phyloP scores from a whole-genome alignment of 2,329 filamentous ascomycete genomes.

The Torrubiellomyces zombiae region DNA sequence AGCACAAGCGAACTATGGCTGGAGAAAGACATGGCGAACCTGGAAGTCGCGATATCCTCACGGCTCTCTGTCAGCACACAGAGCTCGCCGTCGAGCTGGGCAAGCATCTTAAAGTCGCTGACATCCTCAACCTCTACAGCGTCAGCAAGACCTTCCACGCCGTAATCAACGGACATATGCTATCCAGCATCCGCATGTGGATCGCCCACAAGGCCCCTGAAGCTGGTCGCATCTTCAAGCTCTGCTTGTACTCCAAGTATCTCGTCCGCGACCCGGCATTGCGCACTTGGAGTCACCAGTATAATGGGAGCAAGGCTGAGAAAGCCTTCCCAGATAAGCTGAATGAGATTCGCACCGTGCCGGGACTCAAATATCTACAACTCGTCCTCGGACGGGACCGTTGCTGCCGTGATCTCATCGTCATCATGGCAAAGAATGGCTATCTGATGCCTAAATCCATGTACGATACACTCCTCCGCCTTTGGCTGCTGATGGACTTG shows the following conservation, averaged over 20 bases:
- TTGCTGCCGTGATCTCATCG: conserved; percentile 44
- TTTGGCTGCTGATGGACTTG: conserved; percentile 61
- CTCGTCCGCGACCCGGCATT: conserved; percentile 43
- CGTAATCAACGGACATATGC: conserved; percentile 41
- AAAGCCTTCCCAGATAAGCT: conserved; percentile 4
- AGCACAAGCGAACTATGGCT: conserved; percentile 1
- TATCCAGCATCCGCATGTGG: conserved; percentile 39
- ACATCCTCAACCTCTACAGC: conserved; percentile 48
- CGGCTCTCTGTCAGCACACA: conserved; percentile 23
- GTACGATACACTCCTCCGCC: conserved; percentile 36
- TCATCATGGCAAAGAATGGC: conserved; percentile 38
- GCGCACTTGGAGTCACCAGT: conserved; percentile 18
- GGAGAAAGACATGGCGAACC: conserved; percentile 4
- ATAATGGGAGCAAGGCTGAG: conserved; percentile 1
- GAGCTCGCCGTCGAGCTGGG: conserved; percentile 39
- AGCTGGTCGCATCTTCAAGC: conserved; percentile 41
- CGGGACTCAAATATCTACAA: conserved; percentile 48
- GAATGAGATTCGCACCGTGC: conserved; percentile 31
- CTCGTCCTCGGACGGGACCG: conserved; percentile 46
- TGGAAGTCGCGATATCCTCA: conserved; percentile 24
- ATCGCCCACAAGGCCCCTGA: conserved; percentile 35
- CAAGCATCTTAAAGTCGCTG: conserved; percentile 32
- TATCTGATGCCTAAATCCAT: conserved; percentile 35
- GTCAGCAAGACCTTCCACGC: conserved; percentile 46
- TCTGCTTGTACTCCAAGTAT: conserved; percentile 37